These are phyloP conservation scores for Colletotrichum coccodes DNA, from an alignment of 2,329 filamentous ascomycete genomes.

Conservation along the genomic window DNA sequence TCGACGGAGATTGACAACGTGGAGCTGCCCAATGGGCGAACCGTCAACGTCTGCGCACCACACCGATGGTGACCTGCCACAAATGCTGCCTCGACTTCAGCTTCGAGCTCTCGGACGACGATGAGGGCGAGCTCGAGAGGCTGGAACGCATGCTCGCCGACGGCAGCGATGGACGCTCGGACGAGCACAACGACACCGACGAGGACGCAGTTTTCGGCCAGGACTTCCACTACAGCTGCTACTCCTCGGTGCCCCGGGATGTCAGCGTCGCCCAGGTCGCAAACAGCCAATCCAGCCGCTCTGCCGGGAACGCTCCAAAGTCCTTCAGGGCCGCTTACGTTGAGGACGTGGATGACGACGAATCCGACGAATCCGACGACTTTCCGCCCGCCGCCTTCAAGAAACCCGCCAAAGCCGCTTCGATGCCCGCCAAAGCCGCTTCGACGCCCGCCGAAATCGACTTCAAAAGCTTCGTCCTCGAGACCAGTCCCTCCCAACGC, in stretches of 20 bases:
- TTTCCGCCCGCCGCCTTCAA: too few relatives aligned
- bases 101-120: neutral
- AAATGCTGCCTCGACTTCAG: slow-evolving; percentile 23
- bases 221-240: slow-evolving; percentile 41
- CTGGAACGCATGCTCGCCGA: too few relatives aligned
- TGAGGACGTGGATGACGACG: neutral
- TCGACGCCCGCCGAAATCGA: neutral
- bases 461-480: neutral
- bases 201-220: neutral
- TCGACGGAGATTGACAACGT: neutral
- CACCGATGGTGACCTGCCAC: slow-evolving; percentile 6
- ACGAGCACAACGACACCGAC: neutral
- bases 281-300: slow-evolving; percentile 46
- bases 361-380: too few relatives aligned
- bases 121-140: neutral
- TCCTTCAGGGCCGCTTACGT: too few relatives aligned
- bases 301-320: neutral
- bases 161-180: too few relatives aligned
- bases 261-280: slow-evolving; percentile 46
- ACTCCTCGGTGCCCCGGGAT: slow-evolving; percentile 47
- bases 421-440: too few relatives aligned
- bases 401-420: too few relatives aligned
- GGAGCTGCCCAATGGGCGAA: slow-evolving; percentile 12
- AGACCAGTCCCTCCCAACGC: neutral
- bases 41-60: slow-evolving; percentile 2